These are phyloP conservation scores for Pseudogymnoascus sp. DNA, from an alignment of 2,329 filamentous ascomycete genomes.

Conservation along the genomic window DNA sequence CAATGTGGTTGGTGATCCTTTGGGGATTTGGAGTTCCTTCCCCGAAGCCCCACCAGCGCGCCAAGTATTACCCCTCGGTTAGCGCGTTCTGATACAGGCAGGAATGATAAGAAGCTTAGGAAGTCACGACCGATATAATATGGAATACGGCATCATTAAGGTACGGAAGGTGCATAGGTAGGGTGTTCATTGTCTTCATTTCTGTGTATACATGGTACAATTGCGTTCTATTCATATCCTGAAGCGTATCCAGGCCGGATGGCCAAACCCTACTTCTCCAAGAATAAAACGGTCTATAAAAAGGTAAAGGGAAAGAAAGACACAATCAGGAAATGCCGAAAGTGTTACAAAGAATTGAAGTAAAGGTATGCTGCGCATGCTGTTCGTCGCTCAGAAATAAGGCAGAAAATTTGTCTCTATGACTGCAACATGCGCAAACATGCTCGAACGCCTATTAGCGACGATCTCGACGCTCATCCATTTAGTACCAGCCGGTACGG, in stretches of 20 bases:
- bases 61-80: background rate
- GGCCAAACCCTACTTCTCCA: background rate
- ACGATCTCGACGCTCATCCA: background rate
- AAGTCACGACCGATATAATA: background rate
- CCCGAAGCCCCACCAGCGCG: background rate
- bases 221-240: slow-evolving; percentile 2
- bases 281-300: slow-evolving; percentile 1
- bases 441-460: background rate
- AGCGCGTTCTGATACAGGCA: background rate
- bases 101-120: background rate
- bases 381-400: background rate
- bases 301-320: background rate
- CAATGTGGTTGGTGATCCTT: background rate
- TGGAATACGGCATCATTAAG: background rate
- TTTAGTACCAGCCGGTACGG: background rate
- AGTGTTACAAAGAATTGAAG: slow-evolving; percentile 1
- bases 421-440: background rate
- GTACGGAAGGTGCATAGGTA: background rate
- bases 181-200: slow-evolving; percentile 5
- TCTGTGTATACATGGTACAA: slow-evolving; percentile 5
- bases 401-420: background rate
- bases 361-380: background rate
- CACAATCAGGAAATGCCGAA: slow-evolving; percentile 1
- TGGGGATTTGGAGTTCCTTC: background rate
- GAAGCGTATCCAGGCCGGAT: background rate